Evolutionary conservation across 139 green algal species (phyloP), one percentile per base, ranked within the genome.

Genomic region (Tetradesmus lagerheimii): DNA sequence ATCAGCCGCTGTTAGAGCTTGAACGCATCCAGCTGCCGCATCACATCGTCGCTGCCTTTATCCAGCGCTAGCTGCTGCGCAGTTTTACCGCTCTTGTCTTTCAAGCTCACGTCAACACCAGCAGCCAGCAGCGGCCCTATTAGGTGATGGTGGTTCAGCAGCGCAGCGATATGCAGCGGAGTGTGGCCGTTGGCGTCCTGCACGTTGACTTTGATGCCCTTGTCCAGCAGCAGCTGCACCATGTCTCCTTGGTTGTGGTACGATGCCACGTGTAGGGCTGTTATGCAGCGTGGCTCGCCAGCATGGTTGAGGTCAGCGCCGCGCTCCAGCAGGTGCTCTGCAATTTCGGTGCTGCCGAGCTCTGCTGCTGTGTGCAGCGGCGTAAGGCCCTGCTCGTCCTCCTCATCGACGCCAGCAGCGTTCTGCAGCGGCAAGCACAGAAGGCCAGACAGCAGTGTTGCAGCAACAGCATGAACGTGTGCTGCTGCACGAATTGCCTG

Each of bases 121-220:
- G 80, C 80, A 3, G 64, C 78, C 18, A 91, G 78, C 41, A 91
- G 80, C 64, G 80, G 43, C 4, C 57, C 57, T 74, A 91, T 88
- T 41, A 91, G 27, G n/a, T 83, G 66, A 1, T 34, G 27, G 14
- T 67, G 37, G 78, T 91, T 91, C n/a, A 91, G 80, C 39, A 91
- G 80, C 27, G 78, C 80, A 11, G 88, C 88, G 37, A 91, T 83
- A 50, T 91, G 88, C 66, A 91, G 47, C 18, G 88, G 43, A 29
- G 88, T 88, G 88, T 91, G 88, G 4, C 88, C 88, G 43, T 91
- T 91, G 12, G 88, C 88, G 35, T 91, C 88, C 43, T 88, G 80
- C 88, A 77, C 37, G 43, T 88, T 84, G 14, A 84, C 41, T 8
- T 57, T 79, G 62, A 86, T 79, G 43, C 88, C 88, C 35, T 77